Evolutionary conservation across 176 grass and related monocot species (phyloP).

Genomic region (Eremochloa ophiuroides): DNA sequence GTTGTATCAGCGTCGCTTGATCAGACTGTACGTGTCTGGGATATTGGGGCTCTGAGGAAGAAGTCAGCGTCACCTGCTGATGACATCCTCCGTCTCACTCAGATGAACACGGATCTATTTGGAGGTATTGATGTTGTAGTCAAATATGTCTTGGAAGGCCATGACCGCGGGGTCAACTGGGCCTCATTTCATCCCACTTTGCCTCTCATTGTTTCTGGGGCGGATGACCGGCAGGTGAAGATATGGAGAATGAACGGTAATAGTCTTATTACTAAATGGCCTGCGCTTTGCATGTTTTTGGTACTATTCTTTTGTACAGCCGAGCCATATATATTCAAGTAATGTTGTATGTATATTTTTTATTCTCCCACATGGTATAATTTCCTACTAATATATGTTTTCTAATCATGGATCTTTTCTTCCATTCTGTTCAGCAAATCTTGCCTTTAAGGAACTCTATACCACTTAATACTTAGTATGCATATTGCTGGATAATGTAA

Average conservation of each 20-base stretch:
- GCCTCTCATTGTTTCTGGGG: constrained; percentile 84
- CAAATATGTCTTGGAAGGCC: constrained; percentile 89
- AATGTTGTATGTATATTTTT: not conserved
- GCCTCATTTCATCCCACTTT: constrained; percentile 78
- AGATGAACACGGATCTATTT: constrained; percentile 95
- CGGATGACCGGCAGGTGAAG: constrained; percentile 92
- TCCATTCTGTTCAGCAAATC: not conserved
- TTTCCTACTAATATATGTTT: not conserved
- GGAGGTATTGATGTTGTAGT: constrained; percentile 81
- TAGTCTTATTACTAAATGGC: not conserved
- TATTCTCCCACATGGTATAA: not conserved
- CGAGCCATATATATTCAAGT: not conserved
- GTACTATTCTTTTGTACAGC: not conserved
- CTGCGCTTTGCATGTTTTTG: not conserved
- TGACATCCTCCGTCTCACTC: constrained; percentile 69
- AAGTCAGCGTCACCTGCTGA: constrained; percentile 69
- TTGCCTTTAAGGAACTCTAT: not conserved
- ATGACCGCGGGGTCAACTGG: constrained; percentile 93
- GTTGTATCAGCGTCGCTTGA: constrained; percentile 85
- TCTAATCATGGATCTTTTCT: not conserved
- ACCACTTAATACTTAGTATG: not conserved
- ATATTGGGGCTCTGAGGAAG: constrained; percentile 72
- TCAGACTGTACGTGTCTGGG: constrained; percentile 89
- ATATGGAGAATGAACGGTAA: constrained; percentile 96
- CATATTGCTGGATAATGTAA: not conserved